phyloP scores from a whole-genome alignment of 2,329 filamentous ascomycete genomes.

The Phaeosphaeria sp. region DNA sequence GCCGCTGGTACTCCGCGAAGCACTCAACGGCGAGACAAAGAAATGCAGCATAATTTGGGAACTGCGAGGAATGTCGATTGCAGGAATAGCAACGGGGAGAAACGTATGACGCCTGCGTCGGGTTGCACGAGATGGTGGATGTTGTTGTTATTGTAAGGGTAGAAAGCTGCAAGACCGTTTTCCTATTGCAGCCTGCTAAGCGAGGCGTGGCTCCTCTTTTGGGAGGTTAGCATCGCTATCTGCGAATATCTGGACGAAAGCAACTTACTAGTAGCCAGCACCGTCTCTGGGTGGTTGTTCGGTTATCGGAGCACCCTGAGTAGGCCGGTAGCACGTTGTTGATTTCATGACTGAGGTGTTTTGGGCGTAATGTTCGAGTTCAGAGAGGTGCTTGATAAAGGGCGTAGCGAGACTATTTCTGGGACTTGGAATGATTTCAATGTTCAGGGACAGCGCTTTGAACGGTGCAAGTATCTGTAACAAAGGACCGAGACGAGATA shows the following conservation, averaged over 20 bases:
- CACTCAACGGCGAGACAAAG: neutral
- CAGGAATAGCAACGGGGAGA: conserved; percentile 12
- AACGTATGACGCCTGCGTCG: conserved; percentile 28
- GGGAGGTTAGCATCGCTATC: conserved; percentile 1
- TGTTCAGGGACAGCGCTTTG: conserved; percentile 22
- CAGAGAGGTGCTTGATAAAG: conserved; percentile 18
- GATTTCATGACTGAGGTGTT: conserved; percentile 2
- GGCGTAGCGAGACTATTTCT: conserved; percentile 27
- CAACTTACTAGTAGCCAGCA: neutral
- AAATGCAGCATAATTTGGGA: neutral
- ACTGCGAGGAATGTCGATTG: conserved; percentile 1
- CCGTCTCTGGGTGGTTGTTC: conserved; percentile 23
- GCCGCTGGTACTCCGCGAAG: conserved; percentile 1
- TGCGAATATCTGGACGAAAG: neutral
- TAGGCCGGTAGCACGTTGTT: conserved; percentile 1
- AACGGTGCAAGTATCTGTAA: conserved; percentile 28
- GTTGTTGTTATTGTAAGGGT: conserved; percentile 13
- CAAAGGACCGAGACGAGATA: conserved; percentile 28
- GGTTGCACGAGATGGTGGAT: conserved; percentile 11
- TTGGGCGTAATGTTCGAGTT: too few relatives aligned
- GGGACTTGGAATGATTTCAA: conserved; percentile 25
- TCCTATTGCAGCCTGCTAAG: conserved; percentile 10
- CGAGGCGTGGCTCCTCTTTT: conserved; percentile 22
- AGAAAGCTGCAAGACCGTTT: conserved; percentile 14
- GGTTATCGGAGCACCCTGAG: neutral